Base-by-base conservation (phyloP, 2,329 filamentous ascomycete species). In the Aspergillus hiratsukae region DNA sequence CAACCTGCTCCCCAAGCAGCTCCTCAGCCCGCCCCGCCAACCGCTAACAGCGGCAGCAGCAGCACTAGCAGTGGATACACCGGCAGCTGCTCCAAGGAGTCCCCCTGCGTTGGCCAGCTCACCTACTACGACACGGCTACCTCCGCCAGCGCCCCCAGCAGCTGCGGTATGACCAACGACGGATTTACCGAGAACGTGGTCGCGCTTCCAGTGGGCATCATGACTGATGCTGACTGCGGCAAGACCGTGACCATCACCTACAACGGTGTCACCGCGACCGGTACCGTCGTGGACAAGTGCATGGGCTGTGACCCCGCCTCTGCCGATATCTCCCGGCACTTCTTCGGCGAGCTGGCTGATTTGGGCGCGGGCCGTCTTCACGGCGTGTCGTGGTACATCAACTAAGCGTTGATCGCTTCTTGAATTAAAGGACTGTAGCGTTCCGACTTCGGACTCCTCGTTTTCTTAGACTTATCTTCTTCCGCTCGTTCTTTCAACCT, bases 41-140 rank as follows among this genome's bases (percentile, higher is more conserved):
- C 28, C 54, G 64, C 56, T 10, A 54, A 8, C 40, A 46, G 56
- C 56, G 51, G 54, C 43, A 11, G 49, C 58, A 56, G 58, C 62
- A 60, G 60, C 43, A 11, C 48, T 57, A 56, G 58, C 62, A 60
- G 60, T 48, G 52, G 61, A 58, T 60, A 61, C 63, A 50, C 52
- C 49, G 67, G 68, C 45, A 29, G 56, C 62, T 68, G 70, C 64
- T 61, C 64, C 23, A 43, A 64, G 54, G 40, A 57, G 54, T 56
- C 66, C 45, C 65, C 68, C 31, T 72, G 66, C 65, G 67, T 69
- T 0, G 90, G 89, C 59, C 83, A 91, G 51, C 80, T 90, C 63
- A 94, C 90, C 57, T 92, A 84, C 79, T 95, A 89, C 76, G 75
- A 79, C 43, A 78, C 87, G 49, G 90, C 87, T 45, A 69, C 88